Conservation (phyloP, 805 yeast species). For the Metschnikowia lunata region DNA sequence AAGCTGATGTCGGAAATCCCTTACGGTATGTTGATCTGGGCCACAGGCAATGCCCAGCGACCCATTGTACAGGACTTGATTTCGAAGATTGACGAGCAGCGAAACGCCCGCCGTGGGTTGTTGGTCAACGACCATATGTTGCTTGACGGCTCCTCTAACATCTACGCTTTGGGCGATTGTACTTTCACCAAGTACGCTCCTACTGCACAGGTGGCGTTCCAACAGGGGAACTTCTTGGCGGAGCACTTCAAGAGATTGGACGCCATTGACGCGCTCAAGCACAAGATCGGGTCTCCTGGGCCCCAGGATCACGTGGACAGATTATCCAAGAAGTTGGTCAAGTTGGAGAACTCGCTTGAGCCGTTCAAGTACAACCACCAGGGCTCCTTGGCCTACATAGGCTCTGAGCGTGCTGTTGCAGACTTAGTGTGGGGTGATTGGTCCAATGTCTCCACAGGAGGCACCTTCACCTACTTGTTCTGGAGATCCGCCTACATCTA, state of each 20-base stretch:
- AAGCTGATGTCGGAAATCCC: constrained; percentile 62
- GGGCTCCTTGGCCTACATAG: constrained; percentile 93
- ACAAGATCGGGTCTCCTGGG: constrained; percentile 37
- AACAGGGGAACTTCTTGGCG: constrained; percentile 83
- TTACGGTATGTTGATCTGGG: constrained; percentile 94
- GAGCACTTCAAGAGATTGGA: constrained; percentile 61
- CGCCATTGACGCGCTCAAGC: constrained; percentile 55
- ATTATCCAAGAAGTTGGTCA: constrained; percentile 43
- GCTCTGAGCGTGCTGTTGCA: constrained; percentile 90
- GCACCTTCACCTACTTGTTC: constrained; percentile 81
- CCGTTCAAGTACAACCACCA: constrained; percentile 81
- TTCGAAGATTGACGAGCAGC: constrained; percentile 66
- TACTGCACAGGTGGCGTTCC: constrained; percentile 96
- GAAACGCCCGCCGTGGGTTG: constrained; percentile 85
- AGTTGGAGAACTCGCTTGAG: constrained; percentile 40
- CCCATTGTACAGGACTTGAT: constrained; percentile 65
- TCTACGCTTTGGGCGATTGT: constrained; percentile 93
- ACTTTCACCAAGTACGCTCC: constrained; percentile 89
- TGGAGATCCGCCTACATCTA: constrained; percentile 94
- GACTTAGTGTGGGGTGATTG: constrained; percentile 78
- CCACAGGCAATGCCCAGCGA: constrained; percentile 93
- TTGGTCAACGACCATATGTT: constrained; percentile 72
- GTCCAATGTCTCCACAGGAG: constrained; percentile 77
- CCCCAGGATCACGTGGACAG: constrained; percentile 41
- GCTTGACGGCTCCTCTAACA: constrained; percentile 76